Conservation (phyloP, 164 flowering plant species). For the Magnolia officinalis region DNA sequence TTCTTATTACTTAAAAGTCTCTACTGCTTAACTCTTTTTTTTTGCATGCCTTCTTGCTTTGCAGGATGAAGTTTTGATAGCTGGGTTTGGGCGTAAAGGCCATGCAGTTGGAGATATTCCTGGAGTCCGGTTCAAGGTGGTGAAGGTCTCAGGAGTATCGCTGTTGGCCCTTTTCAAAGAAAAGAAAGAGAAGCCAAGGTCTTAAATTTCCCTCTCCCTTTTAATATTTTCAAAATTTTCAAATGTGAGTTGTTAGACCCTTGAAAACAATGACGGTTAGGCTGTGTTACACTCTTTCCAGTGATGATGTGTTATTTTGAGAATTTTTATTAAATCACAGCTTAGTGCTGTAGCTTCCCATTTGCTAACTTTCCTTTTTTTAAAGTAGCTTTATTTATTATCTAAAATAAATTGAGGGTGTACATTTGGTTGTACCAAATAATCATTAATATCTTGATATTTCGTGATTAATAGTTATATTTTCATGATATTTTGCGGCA, state of each 20-base stretch:
- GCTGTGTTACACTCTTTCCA: neutral
- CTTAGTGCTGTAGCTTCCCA: neutral
- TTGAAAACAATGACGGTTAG: neutral
- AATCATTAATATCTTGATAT: too few species aligned
- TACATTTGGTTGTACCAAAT: too few species aligned
- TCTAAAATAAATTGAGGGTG: too few species aligned
- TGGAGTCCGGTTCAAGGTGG: constrained; percentile 33
- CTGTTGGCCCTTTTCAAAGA: constrained; percentile 32
- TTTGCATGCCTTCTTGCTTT: neutral
- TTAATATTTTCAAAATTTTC: neutral
- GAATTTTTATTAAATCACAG: neutral
- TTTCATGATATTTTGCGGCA: too few species aligned
- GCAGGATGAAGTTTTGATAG: constrained; percentile 36
- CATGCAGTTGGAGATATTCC: constrained; percentile 38
- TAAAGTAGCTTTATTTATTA: neutral
- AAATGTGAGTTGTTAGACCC: neutral
- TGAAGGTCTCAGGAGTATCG: constrained; percentile 33
- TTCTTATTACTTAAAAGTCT: neutral
- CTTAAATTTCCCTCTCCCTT: constrained; percentile 6
- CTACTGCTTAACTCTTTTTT: neutral
- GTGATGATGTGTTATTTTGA: neutral
- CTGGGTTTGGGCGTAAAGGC: constrained; percentile 36
- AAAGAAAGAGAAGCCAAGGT: constrained; percentile 32
- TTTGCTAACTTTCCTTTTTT: neutral
- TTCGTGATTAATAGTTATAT: too few species aligned